Evolutionary conservation across 768 basidiomycete species (phyloP).

Genomic region (Russula ochroleuca): DNA sequence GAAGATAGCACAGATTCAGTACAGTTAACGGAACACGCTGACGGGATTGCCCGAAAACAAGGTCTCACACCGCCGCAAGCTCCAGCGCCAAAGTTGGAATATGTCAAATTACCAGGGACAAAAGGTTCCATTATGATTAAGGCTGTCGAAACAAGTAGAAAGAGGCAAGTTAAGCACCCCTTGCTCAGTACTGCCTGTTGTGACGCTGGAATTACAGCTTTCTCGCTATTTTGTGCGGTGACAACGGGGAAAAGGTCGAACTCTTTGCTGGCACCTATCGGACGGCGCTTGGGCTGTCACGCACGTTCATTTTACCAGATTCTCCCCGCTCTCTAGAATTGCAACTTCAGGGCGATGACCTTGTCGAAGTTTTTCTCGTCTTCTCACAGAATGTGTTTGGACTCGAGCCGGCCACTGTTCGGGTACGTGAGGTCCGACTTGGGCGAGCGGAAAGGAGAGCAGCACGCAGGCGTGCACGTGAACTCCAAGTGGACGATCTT

Average conservation of each 20-base stretch:
- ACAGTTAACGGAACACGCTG: constrained; percentile 36
- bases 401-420: constrained; percentile 85
- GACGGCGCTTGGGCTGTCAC: constrained; percentile 85
- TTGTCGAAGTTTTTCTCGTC: constrained; percentile 87
- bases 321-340: constrained; percentile 84
- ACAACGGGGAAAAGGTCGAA: constrained; percentile 90
- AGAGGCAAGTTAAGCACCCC: constrained; percentile 50
- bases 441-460: constrained; percentile 84
- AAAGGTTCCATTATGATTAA: constrained; percentile 81
- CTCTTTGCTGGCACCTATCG: constrained; percentile 88
- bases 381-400: constrained; percentile 92
- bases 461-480: constrained; percentile 73
- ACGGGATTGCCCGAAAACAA: constrained; percentile 37
- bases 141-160: constrained; percentile 84
- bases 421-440: constrained; percentile 90
- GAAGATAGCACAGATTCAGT: constrained; percentile 47
- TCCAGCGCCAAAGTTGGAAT: constrained; percentile 82
- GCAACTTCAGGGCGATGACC: constrained; percentile 86
- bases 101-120: constrained; percentile 88
- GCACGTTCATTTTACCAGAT: constrained; percentile 89
- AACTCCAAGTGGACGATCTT: constrained; percentile 52
- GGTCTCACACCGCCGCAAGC: constrained; percentile 43
- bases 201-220: constrained; percentile 48
- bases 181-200: background rate
- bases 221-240: constrained; percentile 88